Percentiles rank a stretch among this genome's conserved stretches.
Evolutionary conservation across 2,329 filamentous ascomycete genomes (phyloP).

Genomic region (Colletotrichum sp.): DNA sequence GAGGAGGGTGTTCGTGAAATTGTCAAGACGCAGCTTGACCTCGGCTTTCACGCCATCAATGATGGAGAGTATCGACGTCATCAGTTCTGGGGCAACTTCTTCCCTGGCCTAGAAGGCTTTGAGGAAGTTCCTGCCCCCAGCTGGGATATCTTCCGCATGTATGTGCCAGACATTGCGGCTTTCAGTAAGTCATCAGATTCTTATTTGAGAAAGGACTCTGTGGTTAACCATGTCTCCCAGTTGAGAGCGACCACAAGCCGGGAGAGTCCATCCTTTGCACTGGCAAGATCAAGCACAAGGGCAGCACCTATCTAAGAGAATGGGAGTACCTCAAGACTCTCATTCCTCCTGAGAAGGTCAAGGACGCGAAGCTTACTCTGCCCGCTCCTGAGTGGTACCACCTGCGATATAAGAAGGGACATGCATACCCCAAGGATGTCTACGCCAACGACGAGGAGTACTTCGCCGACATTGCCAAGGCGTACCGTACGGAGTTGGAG

Average conservation of each 20-base stretch:
- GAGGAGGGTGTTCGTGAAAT: slow-evolving; percentile 70
- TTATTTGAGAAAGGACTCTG: background rate
- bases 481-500: slow-evolving; percentile 59
- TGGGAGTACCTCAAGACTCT: slow-evolving; percentile 46
- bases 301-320: slow-evolving; percentile 46
- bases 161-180: slow-evolving; percentile 44
- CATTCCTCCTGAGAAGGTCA: slow-evolving; percentile 64
- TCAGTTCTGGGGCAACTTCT: slow-evolving; percentile 38
- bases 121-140: slow-evolving; percentile 39
- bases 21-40: slow-evolving; percentile 70
- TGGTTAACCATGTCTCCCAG: slow-evolving; percentile 23
- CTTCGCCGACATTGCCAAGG: slow-evolving; percentile 61
- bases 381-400: slow-evolving; percentile 72
- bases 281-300: slow-evolving; percentile 51
- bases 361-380: slow-evolving; percentile 69
- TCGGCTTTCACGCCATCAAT: slow-evolving; percentile 70
- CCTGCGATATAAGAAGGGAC: slow-evolving; percentile 59
- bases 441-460: slow-evolving; percentile 62
- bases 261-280: slow-evolving; percentile 51
- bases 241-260: slow-evolving; percentile 50
- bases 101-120: slow-evolving; percentile 44
- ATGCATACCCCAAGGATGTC: slow-evolving; percentile 60
- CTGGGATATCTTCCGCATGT: slow-evolving; percentile 40
- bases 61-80: slow-evolving; percentile 69
- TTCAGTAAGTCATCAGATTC: slow-evolving; percentile 35